These are phyloP conservation scores for Fusarium burgessii DNA, from an alignment of 2,329 filamentous ascomycete species.

Conservation along the genomic window DNA sequence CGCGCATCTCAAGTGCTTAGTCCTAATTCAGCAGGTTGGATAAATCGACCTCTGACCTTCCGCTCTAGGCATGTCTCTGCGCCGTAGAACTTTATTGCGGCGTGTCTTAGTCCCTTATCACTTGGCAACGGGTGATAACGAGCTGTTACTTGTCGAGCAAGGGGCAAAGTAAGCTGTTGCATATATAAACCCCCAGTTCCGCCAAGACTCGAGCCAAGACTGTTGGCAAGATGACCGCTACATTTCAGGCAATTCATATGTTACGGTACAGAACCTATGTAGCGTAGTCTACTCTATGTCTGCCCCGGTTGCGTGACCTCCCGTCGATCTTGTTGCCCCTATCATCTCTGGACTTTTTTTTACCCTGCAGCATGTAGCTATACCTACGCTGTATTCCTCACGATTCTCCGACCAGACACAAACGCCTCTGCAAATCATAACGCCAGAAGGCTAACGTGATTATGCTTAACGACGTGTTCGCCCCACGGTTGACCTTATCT, in stretches of 20 bases:
- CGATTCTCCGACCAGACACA: not conserved
- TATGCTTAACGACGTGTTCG: not conserved
- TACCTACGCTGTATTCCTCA: not conserved
- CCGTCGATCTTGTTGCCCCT: slow-evolving; percentile 20
- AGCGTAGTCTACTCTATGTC: slow-evolving; percentile 3
- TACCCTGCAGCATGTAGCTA: not conserved
- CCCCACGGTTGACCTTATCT: slow-evolving; percentile 9
- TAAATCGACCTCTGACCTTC: slow-evolving; percentile 14
- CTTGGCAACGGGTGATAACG: slow-evolving; percentile 15
- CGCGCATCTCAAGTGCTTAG: not conserved
- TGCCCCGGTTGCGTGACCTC: not conserved
- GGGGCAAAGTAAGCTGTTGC: not conserved
- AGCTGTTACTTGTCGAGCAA: slow-evolving; percentile 17
- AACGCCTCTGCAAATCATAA: not conserved
- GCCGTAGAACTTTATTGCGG: not conserved
- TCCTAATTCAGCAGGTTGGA: slow-evolving; percentile 20
- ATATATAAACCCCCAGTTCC: slow-evolving; percentile 23
- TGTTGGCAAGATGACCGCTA: slow-evolving; percentile 19
- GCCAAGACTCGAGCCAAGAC: slow-evolving; percentile 28
- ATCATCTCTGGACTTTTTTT: not conserved
- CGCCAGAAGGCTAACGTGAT: not conserved
- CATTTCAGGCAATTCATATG: slow-evolving; percentile 4
- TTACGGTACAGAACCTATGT: not conserved
- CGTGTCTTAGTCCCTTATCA: slow-evolving; percentile 12
- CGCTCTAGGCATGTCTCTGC: slow-evolving; percentile 8